Percentiles rank a stretch among this genome's conserved stretches.
Conservation (phyloP, 2,329 filamentous ascomycete genomes). For the Colletotrichum sp. region DNA sequence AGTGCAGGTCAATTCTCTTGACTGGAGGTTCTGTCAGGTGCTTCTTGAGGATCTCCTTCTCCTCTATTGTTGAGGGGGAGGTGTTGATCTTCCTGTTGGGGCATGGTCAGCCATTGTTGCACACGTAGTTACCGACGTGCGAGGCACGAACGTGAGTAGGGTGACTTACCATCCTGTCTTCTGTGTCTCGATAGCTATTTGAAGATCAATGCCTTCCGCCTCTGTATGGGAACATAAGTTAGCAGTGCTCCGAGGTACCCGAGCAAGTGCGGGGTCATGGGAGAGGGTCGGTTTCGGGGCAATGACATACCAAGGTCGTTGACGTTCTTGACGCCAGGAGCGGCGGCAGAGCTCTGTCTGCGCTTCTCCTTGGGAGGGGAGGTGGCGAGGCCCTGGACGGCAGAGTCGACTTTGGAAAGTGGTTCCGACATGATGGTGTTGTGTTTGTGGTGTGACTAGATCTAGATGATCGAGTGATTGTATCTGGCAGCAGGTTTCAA, state of each 20-base stretch:
- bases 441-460: conserved; percentile 5
- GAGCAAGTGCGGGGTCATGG: background rate
- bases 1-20: conserved; percentile 94
- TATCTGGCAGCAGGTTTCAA: background rate
- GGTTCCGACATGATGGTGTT: conserved; percentile 51
- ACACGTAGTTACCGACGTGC: background rate
- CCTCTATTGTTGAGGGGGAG: conserved; percentile 77
- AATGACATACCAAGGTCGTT: conserved; percentile 78
- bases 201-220: conserved; percentile 72
- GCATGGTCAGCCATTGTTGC: background rate
- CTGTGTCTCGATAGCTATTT: conserved; percentile 83
- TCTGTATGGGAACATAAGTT: conserved; percentile 53
- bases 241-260: conserved; percentile 3
- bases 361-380: conserved; percentile 73
- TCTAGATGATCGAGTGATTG: background rate
- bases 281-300: background rate
- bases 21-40: conserved; percentile 80
- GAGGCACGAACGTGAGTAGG: background rate
- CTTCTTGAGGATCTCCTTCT: conserved; percentile 84
- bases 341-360: conserved; percentile 74
- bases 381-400: conserved; percentile 78
- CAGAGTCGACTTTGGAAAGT: conserved; percentile 90
- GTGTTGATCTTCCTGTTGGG: conserved; percentile 87
- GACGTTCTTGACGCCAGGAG: conserved; percentile 80
- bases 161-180: conserved; percentile 81